Conservation (phyloP, 495 filamentous ascomycete genomes). For the Cercophora sp. region DNA sequence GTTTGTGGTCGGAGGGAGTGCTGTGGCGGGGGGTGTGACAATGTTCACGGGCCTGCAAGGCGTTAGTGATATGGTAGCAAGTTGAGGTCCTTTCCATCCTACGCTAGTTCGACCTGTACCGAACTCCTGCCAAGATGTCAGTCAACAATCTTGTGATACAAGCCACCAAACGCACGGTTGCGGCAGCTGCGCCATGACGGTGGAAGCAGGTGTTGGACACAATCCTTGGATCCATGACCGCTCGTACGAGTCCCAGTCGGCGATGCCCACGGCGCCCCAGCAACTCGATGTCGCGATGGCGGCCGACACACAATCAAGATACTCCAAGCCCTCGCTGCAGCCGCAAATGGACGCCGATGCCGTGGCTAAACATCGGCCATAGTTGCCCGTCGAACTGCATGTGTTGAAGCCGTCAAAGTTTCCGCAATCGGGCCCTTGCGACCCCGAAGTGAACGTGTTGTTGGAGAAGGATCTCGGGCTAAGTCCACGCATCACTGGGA, state of each 20-base stretch:
- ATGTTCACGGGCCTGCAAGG: conserved; percentile 8
- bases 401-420: conserved; percentile 21
- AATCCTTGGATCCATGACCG: conserved; percentile 17
- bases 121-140: conserved; percentile 1
- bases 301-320: conserved; percentile 21
- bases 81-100: not conserved
- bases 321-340: conserved; percentile 20
- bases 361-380: conserved; percentile 16
- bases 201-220: conserved; percentile 17
- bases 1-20: not conserved
- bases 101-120: conserved; percentile 16
- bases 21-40: not conserved
- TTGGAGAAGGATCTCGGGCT: not conserved
- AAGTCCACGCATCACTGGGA: not conserved
- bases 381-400: conserved; percentile 20
- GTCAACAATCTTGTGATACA: not conserved
- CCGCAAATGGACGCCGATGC: conserved; percentile 11
- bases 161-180: conserved; percentile 14
- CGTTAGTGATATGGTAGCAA: not conserved
- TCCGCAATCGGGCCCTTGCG: conserved; percentile 2
- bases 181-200: conserved; percentile 15
- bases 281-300: conserved; percentile 24
- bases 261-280: conserved; percentile 8
- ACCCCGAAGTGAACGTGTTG: not conserved
- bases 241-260: conserved; percentile 21